Evolutionary conservation across 78 protist genomes (phyloP).

Genomic region (Blattamonas nauphoetae): DNA sequence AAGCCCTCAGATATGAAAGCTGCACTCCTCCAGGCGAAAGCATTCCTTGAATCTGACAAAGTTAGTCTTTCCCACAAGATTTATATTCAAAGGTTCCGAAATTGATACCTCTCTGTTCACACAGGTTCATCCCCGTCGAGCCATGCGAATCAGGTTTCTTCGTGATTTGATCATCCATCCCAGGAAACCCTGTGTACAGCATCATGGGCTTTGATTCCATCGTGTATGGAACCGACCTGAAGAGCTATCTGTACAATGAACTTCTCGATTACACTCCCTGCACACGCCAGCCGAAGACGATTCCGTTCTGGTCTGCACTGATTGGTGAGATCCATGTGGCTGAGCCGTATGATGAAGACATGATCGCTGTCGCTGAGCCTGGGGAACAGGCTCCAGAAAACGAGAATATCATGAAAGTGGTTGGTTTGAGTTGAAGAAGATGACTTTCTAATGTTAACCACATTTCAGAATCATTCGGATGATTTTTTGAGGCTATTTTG

Average conservation of each 20-base stretch:
- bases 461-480: too few relatives aligned
- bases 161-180: too few relatives aligned
- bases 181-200: background rate
- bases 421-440: too few relatives aligned
- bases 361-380: too few relatives aligned
- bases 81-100: background rate
- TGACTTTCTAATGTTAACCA: too few relatives aligned
- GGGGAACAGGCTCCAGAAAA: too few relatives aligned
- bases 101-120: background rate
- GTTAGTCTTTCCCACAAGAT: background rate
- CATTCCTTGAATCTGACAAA: background rate
- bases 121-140: background rate
- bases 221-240: background rate
- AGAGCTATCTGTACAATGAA: background rate
- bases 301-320: background rate
- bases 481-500: too few relatives aligned
- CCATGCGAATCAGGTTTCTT: background rate
- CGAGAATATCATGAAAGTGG: too few relatives aligned
- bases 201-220: background rate
- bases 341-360: background rate
- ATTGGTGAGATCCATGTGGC: background rate
- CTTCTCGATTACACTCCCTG: background rate
- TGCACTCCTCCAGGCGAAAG: background rate
- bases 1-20: background rate
- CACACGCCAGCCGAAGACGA: background rate